phyloP scores from a whole-genome alignment of 1,284 basidiomycete species.

The Cutaneotrichosporon sp. region DNA sequence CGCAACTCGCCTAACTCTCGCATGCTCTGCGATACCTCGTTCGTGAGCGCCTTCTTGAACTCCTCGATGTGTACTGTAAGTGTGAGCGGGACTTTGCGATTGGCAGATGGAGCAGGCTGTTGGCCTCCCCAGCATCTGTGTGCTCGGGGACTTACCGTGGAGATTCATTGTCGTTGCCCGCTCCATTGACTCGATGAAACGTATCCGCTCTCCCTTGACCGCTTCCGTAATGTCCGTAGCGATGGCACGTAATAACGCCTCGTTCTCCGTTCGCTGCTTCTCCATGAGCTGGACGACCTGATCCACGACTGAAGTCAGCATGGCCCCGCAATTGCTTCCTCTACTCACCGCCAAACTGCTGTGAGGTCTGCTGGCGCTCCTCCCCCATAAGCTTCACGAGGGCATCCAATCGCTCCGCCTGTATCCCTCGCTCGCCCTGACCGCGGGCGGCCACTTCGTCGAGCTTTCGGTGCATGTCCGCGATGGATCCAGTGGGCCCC shows the following conservation, averaged over 20 bases:
- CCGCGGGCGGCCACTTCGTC: constrained; percentile 30
- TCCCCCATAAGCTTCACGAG: constrained; percentile 40
- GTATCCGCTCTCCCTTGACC: constrained; percentile 72
- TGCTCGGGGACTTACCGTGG: constrained; percentile 57
- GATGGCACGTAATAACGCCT: constrained; percentile 59
- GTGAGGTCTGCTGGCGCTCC: constrained; percentile 31
- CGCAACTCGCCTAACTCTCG: constrained; percentile 68
- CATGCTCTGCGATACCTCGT: constrained; percentile 57
- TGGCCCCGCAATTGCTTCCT: too few relatives aligned
- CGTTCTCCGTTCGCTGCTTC: constrained; percentile 64
- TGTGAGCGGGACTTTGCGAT: background rate
- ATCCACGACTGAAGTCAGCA: constrained; percentile 44
- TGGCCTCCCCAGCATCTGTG: background rate
- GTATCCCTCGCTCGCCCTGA: constrained; percentile 27
- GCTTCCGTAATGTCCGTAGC: constrained; percentile 72
- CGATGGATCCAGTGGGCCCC: constrained; percentile 19
- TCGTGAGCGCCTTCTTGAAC: constrained; percentile 45
- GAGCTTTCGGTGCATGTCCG: constrained; percentile 41
- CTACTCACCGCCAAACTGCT: constrained; percentile 31
- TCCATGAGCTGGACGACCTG: constrained; percentile 59
- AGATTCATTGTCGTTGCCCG: constrained; percentile 81
- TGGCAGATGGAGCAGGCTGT: too few relatives aligned
- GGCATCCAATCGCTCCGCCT: constrained; percentile 36
- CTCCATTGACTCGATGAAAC: constrained; percentile 86
- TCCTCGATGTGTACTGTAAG: constrained; percentile 72